Evolutionary conservation across 2,329 filamentous ascomycete genomes (phyloP), one percentile per base, ranked within the genome.

Genomic region (Blastomyces silverae): DNA sequence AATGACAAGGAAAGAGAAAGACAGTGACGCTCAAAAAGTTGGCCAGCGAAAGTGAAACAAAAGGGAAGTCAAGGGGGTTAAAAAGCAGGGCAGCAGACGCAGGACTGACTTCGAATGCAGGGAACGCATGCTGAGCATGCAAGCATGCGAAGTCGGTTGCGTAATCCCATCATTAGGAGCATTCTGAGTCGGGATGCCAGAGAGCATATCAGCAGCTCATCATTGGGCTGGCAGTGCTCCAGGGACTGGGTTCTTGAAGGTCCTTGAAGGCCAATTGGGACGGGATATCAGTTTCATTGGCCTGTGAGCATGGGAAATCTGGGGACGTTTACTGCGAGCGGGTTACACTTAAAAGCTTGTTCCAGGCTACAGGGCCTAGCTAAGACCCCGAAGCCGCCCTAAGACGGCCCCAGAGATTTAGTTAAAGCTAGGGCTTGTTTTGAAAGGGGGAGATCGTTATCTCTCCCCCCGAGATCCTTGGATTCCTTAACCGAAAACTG

Each of bases 1-100:
- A n/a, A n/a, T n/a, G n/a, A n/a, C n/a, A n/a, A n/a, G n/a, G n/a
- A n/a, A n/a, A n/a, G n/a, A 57, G 6, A n/a, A 37, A 48, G 6
- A 46, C 6, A 39, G 25, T 31, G 50, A 53, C 13, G 42, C 42
- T 44, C 20, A n/a, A 22, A 13, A 52, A 22, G 55, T 39, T 58
- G 53, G 53, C 10, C 55, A 58, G n/a, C 31, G 22, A 17, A 63
- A 25, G 28, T 53, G 61, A 55, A 52, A 52, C 50, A 28, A 17
- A 48, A 20, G 15, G 17, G 59, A 50, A 44, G 13, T 44, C 42
- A 20, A 44, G 1, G 13, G 17, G 17, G 50, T 28, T 22, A 28
- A 53, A 48, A 52, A 28, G 22, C 48, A 13, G 46, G n/a, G 22
- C 46, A 48, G 20, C 20, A 48, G 6, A 48, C 44, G 7, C 7